Conservation (phyloP, 2,329 filamentous ascomycete species). For the Ilyonectria mors-panacis region DNA sequence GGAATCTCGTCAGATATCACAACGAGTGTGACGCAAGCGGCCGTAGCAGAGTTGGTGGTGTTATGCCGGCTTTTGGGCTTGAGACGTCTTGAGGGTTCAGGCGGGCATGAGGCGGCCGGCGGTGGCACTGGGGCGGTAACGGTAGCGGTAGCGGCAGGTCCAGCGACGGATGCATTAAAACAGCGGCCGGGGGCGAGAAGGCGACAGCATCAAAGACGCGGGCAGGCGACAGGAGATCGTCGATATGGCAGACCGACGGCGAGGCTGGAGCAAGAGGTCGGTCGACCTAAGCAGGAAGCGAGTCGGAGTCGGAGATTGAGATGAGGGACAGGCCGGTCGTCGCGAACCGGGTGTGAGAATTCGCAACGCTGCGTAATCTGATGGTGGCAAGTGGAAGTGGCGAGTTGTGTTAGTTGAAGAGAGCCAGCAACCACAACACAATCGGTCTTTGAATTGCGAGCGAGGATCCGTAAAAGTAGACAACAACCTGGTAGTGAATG, state of each 20-base stretch:
- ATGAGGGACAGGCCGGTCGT: slow-evolving; percentile 13
- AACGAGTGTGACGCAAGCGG: slow-evolving; percentile 25
- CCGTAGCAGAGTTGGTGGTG: slow-evolving; percentile 28
- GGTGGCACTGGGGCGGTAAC: slow-evolving; percentile 37
- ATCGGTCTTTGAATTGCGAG: neutral
- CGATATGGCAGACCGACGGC: slow-evolving; percentile 17
- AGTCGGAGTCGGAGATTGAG: slow-evolving; percentile 13
- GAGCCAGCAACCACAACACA: neutral
- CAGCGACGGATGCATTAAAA: slow-evolving; percentile 47
- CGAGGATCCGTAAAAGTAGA: slow-evolving; percentile 2
- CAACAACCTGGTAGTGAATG: slow-evolving; percentile 9
- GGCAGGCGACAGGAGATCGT: slow-evolving; percentile 12
- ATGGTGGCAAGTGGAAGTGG: slow-evolving; percentile 2
- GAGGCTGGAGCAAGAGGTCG: slow-evolving; percentile 4
- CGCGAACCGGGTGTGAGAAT: slow-evolving; percentile 4
- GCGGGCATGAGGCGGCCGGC: slow-evolving; percentile 42
- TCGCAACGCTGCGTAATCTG: slow-evolving; percentile 14
- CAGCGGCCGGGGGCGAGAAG: slow-evolving; percentile 22
- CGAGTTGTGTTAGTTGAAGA: neutral
- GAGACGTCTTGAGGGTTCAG: slow-evolving; percentile 36
- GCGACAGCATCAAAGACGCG: slow-evolving; percentile 25
- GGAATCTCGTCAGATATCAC: slow-evolving; percentile 29
- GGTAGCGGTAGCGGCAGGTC: slow-evolving; percentile 31
- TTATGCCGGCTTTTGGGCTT: slow-evolving; percentile 25
- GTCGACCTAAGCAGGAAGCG: neutral